phyloP scores from a whole-genome alignment of 2,329 filamentous ascomycete species.

The Aspergillus thermomutatus region DNA sequence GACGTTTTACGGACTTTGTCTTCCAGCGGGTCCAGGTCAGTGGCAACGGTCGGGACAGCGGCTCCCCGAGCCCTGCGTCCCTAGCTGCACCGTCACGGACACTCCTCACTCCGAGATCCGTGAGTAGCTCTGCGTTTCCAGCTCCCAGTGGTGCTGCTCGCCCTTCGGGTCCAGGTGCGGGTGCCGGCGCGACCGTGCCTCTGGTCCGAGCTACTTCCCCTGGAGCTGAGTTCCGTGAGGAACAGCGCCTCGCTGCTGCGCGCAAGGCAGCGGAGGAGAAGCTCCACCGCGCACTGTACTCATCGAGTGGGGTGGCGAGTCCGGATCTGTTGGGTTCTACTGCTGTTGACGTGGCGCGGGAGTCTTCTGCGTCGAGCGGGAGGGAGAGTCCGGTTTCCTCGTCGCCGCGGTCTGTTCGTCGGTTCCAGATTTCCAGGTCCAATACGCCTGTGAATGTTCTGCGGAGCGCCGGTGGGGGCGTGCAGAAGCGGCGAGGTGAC shows the following conservation, averaged over 20 bases:
- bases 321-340: not conserved
- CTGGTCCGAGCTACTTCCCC: slow-evolving; percentile 41
- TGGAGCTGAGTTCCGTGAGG: slow-evolving; percentile 39
- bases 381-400: slow-evolving; percentile 15
- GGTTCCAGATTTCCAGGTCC: slow-evolving; percentile 40
- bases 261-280: slow-evolving; percentile 31
- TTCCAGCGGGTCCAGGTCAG: slow-evolving; percentile 41
- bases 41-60: slow-evolving; percentile 12
- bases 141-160: not conserved
- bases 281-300: slow-evolving; percentile 24
- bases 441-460: slow-evolving; percentile 24
- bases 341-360: not conserved
- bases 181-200: slow-evolving; percentile 30
- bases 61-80: slow-evolving; percentile 12
- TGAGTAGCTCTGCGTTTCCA: slow-evolving; percentile 28
- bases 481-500: slow-evolving; percentile 33
- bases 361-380: slow-evolving; percentile 11
- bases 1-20: slow-evolving; percentile 48
- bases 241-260: slow-evolving; percentile 25
- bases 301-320: slow-evolving; percentile 11
- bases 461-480: slow-evolving; percentile 27
- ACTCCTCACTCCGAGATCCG: slow-evolving; percentile 32
- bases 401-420: slow-evolving; percentile 28
- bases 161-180: slow-evolving; percentile 3
- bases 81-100: slow-evolving; percentile 22